Evolutionary conservation across 2,329 filamentous ascomycete genomes (phyloP).

Genomic region (Aureobasidium subglaciale): DNA sequence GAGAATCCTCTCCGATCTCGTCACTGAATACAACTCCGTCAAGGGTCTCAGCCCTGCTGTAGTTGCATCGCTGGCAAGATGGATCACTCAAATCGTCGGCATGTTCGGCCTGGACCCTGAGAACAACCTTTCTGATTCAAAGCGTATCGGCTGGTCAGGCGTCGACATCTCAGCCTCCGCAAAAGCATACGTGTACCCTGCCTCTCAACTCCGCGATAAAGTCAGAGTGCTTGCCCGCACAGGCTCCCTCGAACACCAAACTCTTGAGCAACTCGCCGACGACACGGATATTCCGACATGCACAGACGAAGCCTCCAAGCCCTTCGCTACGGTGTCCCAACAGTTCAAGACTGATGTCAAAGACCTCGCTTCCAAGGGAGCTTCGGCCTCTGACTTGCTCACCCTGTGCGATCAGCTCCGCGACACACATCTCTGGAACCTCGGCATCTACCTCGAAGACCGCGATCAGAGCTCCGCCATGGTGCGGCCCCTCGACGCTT

Average conservation of each 20-base stretch:
- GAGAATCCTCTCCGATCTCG: slow-evolving; percentile 67
- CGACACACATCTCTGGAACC: slow-evolving; percentile 70
- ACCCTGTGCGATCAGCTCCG: slow-evolving; percentile 72
- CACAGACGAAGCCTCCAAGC: slow-evolving; percentile 35
- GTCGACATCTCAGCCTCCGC: slow-evolving; percentile 54
- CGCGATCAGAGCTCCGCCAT: slow-evolving; percentile 62
- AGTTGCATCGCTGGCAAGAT: slow-evolving; percentile 56
- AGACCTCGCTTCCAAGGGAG: slow-evolving; percentile 41
- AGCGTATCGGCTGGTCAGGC: slow-evolving; percentile 58
- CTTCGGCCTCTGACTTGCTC: slow-evolving; percentile 64
- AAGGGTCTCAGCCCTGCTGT: slow-evolving; percentile 40
- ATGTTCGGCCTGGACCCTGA: slow-evolving; percentile 75
- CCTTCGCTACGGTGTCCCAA: slow-evolving; percentile 42
- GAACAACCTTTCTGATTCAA: slow-evolving; percentile 35
- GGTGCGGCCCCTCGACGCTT: slow-evolving; percentile 56
- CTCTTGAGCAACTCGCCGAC: slow-evolving; percentile 14
- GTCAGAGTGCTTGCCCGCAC: slow-evolving; percentile 51
- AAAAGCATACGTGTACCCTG: slow-evolving; percentile 54
- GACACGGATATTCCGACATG: slow-evolving; percentile 20
- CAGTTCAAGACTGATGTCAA: slow-evolving; percentile 59
- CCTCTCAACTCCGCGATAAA: slow-evolving; percentile 51
- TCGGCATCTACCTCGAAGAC: slow-evolving; percentile 85
- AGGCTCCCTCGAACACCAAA: slow-evolving; percentile 28
- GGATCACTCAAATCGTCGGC: slow-evolving; percentile 75
- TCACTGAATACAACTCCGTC: slow-evolving; percentile 66